phyloP scores from a whole-genome alignment of 2,329 filamentous ascomycete genomes.

The Scytalidium sp. region DNA sequence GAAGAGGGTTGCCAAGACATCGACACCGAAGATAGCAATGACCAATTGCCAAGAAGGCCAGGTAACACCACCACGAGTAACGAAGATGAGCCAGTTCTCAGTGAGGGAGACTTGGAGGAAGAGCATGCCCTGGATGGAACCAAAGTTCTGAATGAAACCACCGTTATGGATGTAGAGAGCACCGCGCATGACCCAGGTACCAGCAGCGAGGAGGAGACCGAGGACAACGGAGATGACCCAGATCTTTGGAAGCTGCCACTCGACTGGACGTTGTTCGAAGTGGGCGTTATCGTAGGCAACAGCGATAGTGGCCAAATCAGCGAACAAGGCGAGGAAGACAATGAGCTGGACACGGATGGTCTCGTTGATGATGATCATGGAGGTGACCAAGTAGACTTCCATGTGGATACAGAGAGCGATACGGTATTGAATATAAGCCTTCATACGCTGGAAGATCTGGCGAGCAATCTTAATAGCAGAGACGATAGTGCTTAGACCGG shows the following conservation, averaged over 20 bases:
- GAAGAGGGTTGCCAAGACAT: slow-evolving; percentile 70
- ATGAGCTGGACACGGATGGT: slow-evolving; percentile 70
- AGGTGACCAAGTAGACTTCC: slow-evolving; percentile 76
- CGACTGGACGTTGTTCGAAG: slow-evolving; percentile 70
- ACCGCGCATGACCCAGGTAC: slow-evolving; percentile 71
- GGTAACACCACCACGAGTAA: slow-evolving; percentile 69
- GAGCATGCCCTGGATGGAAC: slow-evolving; percentile 70
- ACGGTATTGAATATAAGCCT: slow-evolving; percentile 93
- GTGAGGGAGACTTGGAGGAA: slow-evolving; percentile 72
- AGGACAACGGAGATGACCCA: slow-evolving; percentile 73
- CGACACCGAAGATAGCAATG: slow-evolving; percentile 67
- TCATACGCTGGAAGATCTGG: slow-evolving; percentile 97
- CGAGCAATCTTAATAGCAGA: slow-evolving; percentile 90
- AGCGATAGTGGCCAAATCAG: slow-evolving; percentile 75
- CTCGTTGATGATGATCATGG: slow-evolving; percentile 79
- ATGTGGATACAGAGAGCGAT: slow-evolving; percentile 89
- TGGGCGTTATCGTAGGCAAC: slow-evolving; percentile 78
- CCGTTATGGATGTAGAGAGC: slow-evolving; percentile 66
- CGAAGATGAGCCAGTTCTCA: slow-evolving; percentile 78
- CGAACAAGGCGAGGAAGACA: slow-evolving; percentile 77
- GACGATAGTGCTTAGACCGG: slow-evolving; percentile 87
- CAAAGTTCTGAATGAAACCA: slow-evolving; percentile 73
- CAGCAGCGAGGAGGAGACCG: slow-evolving; percentile 64
- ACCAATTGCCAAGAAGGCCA: slow-evolving; percentile 74
- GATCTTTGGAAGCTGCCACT: slow-evolving; percentile 80